Conservation (phyloP, 2,329 filamentous ascomycete genomes). For the Celoporthe dispersa region DNA sequence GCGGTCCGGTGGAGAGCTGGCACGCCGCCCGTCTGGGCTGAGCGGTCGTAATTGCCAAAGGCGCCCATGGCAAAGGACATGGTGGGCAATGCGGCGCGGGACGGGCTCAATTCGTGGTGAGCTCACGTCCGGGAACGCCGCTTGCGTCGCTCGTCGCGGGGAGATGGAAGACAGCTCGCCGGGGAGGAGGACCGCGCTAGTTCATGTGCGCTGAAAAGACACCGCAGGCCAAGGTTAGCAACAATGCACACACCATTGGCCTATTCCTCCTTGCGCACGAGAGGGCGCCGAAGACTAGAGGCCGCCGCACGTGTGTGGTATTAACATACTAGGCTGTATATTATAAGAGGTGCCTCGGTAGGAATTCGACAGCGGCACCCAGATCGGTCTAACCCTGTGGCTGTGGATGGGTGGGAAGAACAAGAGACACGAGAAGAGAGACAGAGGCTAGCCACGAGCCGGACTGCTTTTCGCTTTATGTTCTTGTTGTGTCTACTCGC, state of each 20-base stretch:
- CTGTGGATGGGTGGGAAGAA: neutral
- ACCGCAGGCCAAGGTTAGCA: neutral
- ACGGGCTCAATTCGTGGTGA: neutral
- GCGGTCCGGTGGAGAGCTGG: slow-evolving; percentile 37
- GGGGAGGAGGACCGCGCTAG: neutral
- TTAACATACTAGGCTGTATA: neutral
- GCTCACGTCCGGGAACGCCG: slow-evolving; percentile 1
- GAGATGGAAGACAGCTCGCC: neutral
- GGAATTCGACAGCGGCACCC: neutral
- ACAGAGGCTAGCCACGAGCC: neutral
- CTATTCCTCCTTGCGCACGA: neutral
- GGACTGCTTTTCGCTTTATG: neutral
- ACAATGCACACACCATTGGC: neutral
- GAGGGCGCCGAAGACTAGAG: neutral
- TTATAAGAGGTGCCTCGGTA: neutral
- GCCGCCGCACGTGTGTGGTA: neutral
- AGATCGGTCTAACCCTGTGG: neutral
- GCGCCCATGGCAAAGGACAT: slow-evolving; percentile 49
- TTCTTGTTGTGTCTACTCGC: neutral
- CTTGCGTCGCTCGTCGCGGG: slow-evolving; percentile 5
- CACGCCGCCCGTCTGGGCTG: slow-evolving; percentile 48
- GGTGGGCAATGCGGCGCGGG: slow-evolving; percentile 20
- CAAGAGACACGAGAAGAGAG: neutral
- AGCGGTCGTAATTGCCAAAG: slow-evolving; percentile 55
- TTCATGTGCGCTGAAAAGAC: neutral